phyloP scores from a whole-genome alignment of 2,329 filamentous ascomycete species.

The Cytospora mali region DNA sequence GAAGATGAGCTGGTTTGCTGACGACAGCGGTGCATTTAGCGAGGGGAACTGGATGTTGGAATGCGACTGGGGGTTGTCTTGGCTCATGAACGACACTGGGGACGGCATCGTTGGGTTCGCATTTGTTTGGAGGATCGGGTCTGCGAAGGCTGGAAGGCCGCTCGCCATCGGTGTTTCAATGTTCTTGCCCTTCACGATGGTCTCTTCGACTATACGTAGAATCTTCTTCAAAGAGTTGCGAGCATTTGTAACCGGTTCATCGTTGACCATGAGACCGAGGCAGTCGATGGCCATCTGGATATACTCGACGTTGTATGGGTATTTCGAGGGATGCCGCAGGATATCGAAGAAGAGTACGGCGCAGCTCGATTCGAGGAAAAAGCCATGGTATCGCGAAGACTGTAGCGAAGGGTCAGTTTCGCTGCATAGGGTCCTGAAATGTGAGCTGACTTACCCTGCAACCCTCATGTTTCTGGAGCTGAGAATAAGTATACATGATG shows the following conservation, averaged over 20 bases:
- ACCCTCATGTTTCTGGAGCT: slow-evolving; percentile 24
- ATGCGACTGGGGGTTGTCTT: slow-evolving; percentile 17
- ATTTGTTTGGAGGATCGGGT: slow-evolving; percentile 18
- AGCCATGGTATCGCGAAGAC: slow-evolving; percentile 30
- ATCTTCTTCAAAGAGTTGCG: slow-evolving; percentile 30
- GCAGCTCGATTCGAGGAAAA: slow-evolving; percentile 37
- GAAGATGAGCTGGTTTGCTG: slow-evolving; percentile 30
- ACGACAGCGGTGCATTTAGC: slow-evolving; percentile 25
- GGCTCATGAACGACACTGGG: slow-evolving; percentile 9
- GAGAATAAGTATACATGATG: slow-evolving; percentile 30
- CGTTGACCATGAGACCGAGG: slow-evolving; percentile 33
- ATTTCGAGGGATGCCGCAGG: slow-evolving; percentile 35
- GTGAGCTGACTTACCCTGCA: slow-evolving; percentile 6
- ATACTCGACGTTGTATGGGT: slow-evolving; percentile 36
- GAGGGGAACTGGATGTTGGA: slow-evolving; percentile 32
- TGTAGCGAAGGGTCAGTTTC: neutral
- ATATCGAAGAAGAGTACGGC: slow-evolving; percentile 37
- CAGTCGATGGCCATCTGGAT: slow-evolving; percentile 34
- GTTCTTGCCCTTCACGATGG: slow-evolving; percentile 31
- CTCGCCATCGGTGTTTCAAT: slow-evolving; percentile 1
- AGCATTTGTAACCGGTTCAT: slow-evolving; percentile 30
- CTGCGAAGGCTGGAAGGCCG: slow-evolving; percentile 16
- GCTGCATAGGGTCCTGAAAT: neutral
- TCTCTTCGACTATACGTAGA: slow-evolving; percentile 31
- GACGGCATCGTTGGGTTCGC: slow-evolving; percentile 11